Evolutionary conservation across 192 early-diverging fungal genomes (phyloP), one percentile per base, ranked within the genome.

Genomic region (Coemansia asiatica): DNA sequence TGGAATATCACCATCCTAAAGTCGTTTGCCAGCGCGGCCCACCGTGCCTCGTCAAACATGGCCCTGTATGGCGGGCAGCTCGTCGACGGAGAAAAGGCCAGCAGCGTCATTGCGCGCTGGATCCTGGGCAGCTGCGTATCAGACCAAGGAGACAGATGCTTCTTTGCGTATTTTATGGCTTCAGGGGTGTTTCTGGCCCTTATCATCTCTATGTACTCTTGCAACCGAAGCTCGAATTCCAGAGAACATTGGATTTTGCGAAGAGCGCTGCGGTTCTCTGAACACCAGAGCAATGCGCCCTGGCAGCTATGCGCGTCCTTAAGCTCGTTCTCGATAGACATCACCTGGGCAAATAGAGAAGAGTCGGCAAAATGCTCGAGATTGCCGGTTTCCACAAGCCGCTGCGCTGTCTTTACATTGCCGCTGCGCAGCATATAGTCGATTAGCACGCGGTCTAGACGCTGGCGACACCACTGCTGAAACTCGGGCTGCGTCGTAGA

Each of bases 351-450:
- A 86, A 99, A 99, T 19, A 98, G 72, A 60, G 95, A 91, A 6
- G 95, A 76, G 68, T 99, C 98, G 6, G 94, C 93, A 63, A 95
- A 85, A 33, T 90, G 80, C 61, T 72, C 80, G 29, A 76, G 40
- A 29, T 56, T 29, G 58, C 69, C 27, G 36, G 54, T 77, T 21
- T 73, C 79, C 9, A 89, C 85, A 47, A 98, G 72, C 60, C 72
- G 72, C 33, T 84, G 72, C 1, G 98, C 95, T 10, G 95, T 89
- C 2, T 89, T 76, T 25, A 84, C 85, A 53, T 88, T 91, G 7
- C 95, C 95, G 26, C 89, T 88, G 61, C 98, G 84, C 25, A 98
- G 83, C 90, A 99, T 88, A 74, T 96, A 99, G 73, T 99, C 98
- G 1, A 94, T 91, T 62, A 99, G 75, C 26, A 98, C 84, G 16